These are phyloP conservation scores for Blastocystis hominis DNA, from an alignment of 352 stramenopile genomes.

Conservation along the genomic window DNA sequence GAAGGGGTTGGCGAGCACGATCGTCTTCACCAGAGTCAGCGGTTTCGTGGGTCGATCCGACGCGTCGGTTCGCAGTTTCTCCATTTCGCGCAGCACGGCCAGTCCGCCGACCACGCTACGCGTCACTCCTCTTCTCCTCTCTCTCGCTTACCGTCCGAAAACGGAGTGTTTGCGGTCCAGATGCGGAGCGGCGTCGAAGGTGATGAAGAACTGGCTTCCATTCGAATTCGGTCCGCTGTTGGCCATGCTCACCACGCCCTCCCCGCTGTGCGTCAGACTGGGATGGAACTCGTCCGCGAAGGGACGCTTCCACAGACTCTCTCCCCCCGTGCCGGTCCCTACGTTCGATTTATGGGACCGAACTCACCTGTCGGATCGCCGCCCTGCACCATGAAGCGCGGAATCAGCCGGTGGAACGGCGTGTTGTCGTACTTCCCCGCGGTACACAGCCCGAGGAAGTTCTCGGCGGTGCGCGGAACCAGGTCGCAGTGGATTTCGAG, in stretches of 20 bases:
- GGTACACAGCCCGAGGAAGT: conserved; percentile 86
- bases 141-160: conserved; percentile 71
- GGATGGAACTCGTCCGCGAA: conserved; percentile 94
- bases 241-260: conserved; percentile 86
- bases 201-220: conserved; percentile 97
- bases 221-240: conserved; percentile 89
- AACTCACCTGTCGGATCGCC: conserved; percentile 78
- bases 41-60: conserved; percentile 74
- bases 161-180: conserved; percentile 95
- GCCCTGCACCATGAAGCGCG: conserved; percentile 86
- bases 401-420: conserved; percentile 88
- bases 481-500: conserved; percentile 91
- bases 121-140: not conserved
- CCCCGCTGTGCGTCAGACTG: conserved; percentile 77
- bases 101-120: conserved; percentile 78
- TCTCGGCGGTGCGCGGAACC: conserved; percentile 83
- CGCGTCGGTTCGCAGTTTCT: conserved; percentile 68
- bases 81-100: conserved; percentile 72
- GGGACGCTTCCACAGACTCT: conserved; percentile 81
- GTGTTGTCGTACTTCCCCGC: conserved; percentile 83
- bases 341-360: not conserved
- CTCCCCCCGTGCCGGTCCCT: conserved; percentile 77
- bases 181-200: conserved; percentile 83
- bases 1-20: conserved; percentile 80
- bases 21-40: conserved; percentile 70